Evolutionary conservation across 192 early-diverging fungal species (phyloP).

Genomic region (Backusella circina): DNA sequence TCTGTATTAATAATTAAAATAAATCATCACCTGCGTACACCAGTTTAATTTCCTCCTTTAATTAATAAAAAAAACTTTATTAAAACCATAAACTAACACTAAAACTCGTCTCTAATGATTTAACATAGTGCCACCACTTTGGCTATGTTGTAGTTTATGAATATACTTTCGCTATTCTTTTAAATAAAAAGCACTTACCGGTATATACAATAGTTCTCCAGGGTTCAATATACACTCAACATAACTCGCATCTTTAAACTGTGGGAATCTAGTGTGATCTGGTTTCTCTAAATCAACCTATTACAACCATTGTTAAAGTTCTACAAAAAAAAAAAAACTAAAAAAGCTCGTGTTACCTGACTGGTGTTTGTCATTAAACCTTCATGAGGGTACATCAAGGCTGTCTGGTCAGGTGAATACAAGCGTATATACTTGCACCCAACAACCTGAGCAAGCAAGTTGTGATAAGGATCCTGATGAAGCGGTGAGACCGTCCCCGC

Average conservation of each 20-base stretch:
- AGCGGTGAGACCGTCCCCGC: conserved; percentile 76
- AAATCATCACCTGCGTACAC: background rate
- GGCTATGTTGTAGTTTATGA: conserved; percentile 31
- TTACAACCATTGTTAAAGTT: background rate
- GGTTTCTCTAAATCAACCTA: conserved; percentile 66
- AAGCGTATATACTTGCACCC: conserved; percentile 78
- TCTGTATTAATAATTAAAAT: background rate
- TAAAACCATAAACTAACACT: conserved; percentile 90
- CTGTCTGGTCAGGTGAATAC: conserved; percentile 60
- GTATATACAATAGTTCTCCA: conserved; percentile 85
- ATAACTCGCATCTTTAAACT: conserved; percentile 54
- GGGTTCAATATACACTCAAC: conserved; percentile 67
- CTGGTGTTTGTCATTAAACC: conserved; percentile 70
- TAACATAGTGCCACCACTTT: conserved; percentile 90
- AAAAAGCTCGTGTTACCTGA: conserved; percentile 36
- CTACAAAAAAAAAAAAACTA: background rate
- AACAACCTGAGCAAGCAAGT: conserved; percentile 81
- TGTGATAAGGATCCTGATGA: conserved; percentile 80
- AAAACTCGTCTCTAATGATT: conserved; percentile 68
- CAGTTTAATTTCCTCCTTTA: background rate
- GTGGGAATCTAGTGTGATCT: conserved; percentile 54
- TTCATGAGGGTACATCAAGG: conserved; percentile 55
- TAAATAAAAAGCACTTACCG: conserved; percentile 47
- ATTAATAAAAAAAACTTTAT: background rate
- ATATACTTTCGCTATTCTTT: no score